Conservation (phyloP, 2,329 filamentous ascomycete species). For the Akanthomyces lecanii region DNA sequence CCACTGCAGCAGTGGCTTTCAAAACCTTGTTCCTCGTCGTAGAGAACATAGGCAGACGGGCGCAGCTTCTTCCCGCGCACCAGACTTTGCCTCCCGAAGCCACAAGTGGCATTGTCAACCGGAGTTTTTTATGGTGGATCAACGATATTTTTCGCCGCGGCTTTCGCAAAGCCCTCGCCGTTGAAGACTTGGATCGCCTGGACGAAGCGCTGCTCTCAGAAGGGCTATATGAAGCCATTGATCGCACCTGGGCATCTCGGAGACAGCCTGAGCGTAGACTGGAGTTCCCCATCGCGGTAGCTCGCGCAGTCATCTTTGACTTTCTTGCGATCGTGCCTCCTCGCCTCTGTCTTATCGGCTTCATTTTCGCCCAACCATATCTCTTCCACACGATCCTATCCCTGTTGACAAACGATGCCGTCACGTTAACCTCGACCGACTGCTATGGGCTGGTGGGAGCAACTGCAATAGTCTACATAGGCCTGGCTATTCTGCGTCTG, state of each 20-base stretch:
- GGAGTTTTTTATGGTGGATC: conserved; percentile 33
- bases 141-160: conserved; percentile 27
- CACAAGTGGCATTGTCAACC: conserved; percentile 31
- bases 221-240: conserved; percentile 9
- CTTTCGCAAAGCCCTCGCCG: conserved; percentile 17
- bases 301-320: not conserved
- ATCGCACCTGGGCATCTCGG: conserved; percentile 16
- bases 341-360: conserved; percentile 11
- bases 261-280: conserved; percentile 12
- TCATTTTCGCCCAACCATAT: conserved; percentile 19
- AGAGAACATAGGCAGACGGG: conserved; percentile 28
- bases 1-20: conserved; percentile 23
- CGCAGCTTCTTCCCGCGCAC: conserved; percentile 20
- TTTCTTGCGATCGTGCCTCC: conserved; percentile 7
- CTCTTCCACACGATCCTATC: conserved; percentile 17
- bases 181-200: conserved; percentile 18
- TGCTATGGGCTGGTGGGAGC: conserved; percentile 21
- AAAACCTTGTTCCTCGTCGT: conserved; percentile 29
- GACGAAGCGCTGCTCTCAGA: conserved; percentile 18
- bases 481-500: conserved; percentile 19
- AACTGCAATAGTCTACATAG: conserved; percentile 21
- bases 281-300: conserved; percentile 11
- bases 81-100: conserved; percentile 27
- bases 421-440: not conserved
- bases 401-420: not conserved